Conservation (phyloP, 2,329 filamentous ascomycete species). For the Ophiosphaerella herpotricha region DNA sequence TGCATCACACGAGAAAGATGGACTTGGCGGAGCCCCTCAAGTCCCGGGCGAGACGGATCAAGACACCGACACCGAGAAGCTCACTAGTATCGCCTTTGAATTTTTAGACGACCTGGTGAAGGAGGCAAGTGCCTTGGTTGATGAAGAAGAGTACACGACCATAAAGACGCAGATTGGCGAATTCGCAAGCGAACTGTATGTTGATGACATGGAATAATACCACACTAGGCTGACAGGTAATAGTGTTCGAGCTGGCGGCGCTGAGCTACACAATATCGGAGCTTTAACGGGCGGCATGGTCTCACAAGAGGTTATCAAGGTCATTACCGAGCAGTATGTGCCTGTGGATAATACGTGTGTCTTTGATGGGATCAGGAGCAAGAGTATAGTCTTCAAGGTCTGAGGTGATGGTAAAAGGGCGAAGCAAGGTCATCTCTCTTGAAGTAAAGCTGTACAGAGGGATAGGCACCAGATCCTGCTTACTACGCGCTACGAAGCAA, state of each 20-base stretch:
- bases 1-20: slow-evolving; percentile 47
- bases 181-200: slow-evolving; percentile 52
- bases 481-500: too few relatives aligned
- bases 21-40: slow-evolving; percentile 37
- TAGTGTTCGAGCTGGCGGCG: slow-evolving; percentile 73
- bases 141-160: slow-evolving; percentile 48
- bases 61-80: slow-evolving; percentile 45
- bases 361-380: slow-evolving; percentile 65
- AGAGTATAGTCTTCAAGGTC: slow-evolving; percentile 57
- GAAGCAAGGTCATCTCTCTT: too few relatives aligned
- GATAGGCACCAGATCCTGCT: too few relatives aligned
- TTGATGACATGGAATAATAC: slow-evolving; percentile 3
- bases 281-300: slow-evolving; percentile 87
- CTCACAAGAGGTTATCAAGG: slow-evolving; percentile 96
- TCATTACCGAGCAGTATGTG: slow-evolving; percentile 71
- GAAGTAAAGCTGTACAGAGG: too few relatives aligned
- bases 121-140: slow-evolving; percentile 46
- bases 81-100: slow-evolving; percentile 50
- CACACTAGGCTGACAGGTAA: slow-evolving; percentile 8
- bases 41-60: slow-evolving; percentile 43
- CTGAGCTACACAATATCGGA: slow-evolving; percentile 91
- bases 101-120: slow-evolving; percentile 50
- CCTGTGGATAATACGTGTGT: slow-evolving; percentile 67
- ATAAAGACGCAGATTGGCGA: slow-evolving; percentile 44
- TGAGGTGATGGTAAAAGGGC: slow-evolving; percentile 8